phyloP scores from a whole-genome alignment of 805 yeast genomes.

The Metschnikowia cerradonensis region DNA sequence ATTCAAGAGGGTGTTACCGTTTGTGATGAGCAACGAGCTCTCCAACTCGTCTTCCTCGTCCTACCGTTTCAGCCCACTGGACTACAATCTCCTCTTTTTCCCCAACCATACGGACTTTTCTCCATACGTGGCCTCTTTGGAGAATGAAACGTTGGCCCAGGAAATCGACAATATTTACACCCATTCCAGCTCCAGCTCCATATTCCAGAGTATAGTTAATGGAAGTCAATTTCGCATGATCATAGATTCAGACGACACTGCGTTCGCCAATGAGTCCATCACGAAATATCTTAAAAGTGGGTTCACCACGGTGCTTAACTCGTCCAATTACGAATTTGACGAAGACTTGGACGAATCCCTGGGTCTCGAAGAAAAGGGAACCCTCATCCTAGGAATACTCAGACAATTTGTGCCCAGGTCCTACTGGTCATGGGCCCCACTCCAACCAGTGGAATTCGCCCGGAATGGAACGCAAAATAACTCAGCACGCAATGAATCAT shows the following conservation, averaged over 20 bases:
- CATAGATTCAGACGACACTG: constrained; percentile 29
- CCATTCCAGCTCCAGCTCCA: neutral
- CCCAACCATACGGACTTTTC: constrained; percentile 5
- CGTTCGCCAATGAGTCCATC: constrained; percentile 40
- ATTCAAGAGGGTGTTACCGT: constrained; percentile 27
- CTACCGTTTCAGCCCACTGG: constrained; percentile 24
- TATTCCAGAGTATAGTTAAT: constrained; percentile 4
- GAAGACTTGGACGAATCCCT: neutral
- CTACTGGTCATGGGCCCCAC: constrained; percentile 74
- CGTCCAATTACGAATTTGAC: constrained; percentile 21
- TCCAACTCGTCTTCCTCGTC: constrained; percentile 13
- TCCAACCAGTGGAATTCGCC: constrained; percentile 28
- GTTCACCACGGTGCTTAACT: constrained; percentile 56
- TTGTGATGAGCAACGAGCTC: constrained; percentile 23
- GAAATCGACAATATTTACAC: neutral
- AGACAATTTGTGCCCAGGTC: constrained; percentile 26
- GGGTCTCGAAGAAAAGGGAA: constrained; percentile 17
- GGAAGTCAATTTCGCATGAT: constrained; percentile 26
- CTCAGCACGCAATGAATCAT: constrained; percentile 6
- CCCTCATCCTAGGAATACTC: constrained; percentile 15
- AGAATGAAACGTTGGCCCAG: neutral
- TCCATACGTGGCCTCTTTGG: constrained; percentile 8
- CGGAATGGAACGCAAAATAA: constrained; percentile 5
- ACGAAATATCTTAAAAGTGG: constrained; percentile 51
- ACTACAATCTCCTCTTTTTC: constrained; percentile 19